Percentiles rank a stretch among this genome's conserved stretches.
phyloP scores from a whole-genome alignment of 768 basidiomycete species.

The Lactarius sp. region DNA sequence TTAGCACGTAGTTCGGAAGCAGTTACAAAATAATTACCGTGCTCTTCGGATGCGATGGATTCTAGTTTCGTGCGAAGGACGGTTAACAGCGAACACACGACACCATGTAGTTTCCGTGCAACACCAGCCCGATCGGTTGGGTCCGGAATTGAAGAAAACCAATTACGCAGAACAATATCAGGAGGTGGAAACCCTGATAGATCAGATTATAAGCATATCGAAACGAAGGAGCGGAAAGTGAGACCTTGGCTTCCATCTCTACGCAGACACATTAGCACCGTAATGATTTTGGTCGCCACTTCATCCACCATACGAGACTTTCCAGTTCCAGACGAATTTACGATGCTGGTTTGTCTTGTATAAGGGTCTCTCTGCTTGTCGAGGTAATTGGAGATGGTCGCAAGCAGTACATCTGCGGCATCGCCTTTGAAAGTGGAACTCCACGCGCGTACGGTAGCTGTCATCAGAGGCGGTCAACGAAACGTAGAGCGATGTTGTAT shows the following conservation, averaged over 20 bases:
- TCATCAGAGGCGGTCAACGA: background rate
- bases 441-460: background rate
- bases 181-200: constrained; percentile 1
- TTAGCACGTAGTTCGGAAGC: background rate
- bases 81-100: background rate
- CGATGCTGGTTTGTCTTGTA: background rate
- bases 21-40: background rate
- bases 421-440: background rate
- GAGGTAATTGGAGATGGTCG: background rate
- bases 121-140: too few relatives aligned
- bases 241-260: background rate
- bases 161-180: background rate
- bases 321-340: constrained; percentile 5
- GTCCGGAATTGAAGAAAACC: background rate
- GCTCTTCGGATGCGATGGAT: background rate
- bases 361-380: background rate
- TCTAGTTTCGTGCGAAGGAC: background rate
- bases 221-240: background rate
- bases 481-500: background rate
- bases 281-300: background rate
- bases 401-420: background rate
- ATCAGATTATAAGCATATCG: background rate
- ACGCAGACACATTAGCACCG: constrained; percentile 4
- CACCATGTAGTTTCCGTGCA: background rate
- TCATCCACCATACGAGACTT: constrained; percentile 7